Percentiles rank a stretch among this genome's conserved stretches.
Conservation (phyloP, 2,329 filamentous ascomycete genomes). For the Cladosporium cucumerinum region DNA sequence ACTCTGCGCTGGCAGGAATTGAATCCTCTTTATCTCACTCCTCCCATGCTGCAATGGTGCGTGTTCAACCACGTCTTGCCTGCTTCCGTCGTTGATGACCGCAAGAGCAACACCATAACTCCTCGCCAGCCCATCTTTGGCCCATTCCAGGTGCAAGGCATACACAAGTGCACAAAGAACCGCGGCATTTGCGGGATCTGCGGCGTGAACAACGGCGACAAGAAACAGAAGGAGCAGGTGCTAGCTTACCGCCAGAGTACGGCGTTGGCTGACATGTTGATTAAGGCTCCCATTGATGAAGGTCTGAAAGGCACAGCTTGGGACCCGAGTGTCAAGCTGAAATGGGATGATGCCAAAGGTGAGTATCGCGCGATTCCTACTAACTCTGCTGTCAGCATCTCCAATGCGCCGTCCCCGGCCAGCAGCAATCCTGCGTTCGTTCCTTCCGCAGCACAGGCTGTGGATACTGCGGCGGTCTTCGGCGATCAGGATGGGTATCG, state of each 20-base stretch:
- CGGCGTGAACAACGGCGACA: constrained; percentile 2
- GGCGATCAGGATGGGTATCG: neutral
- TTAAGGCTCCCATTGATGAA: neutral
- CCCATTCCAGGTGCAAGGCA: neutral
- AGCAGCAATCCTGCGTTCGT: neutral
- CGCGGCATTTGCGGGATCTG: constrained; percentile 10
- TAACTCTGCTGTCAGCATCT: neutral
- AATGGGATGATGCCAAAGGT: constrained; percentile 2
- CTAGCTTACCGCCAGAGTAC: neutral
- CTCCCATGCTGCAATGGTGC: constrained; percentile 9
- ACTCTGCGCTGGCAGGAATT: constrained; percentile 18
- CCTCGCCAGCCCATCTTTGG: neutral
- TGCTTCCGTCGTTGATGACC: neutral
- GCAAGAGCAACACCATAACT: neutral
- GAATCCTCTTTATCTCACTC: constrained; percentile 19
- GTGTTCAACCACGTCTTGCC: neutral
- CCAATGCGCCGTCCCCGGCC: neutral
- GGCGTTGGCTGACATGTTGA: neutral
- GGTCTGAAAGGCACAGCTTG: neutral
- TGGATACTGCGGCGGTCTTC: neutral
- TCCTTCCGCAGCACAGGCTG: neutral
- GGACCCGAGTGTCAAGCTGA: neutral
- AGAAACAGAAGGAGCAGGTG: neutral
- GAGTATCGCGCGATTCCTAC: neutral
- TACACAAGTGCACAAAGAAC: neutral